These are phyloP conservation scores for Cladosporium halotolerans DNA, from an alignment of 2,329 filamentous ascomycete species.

Conservation along the genomic window DNA sequence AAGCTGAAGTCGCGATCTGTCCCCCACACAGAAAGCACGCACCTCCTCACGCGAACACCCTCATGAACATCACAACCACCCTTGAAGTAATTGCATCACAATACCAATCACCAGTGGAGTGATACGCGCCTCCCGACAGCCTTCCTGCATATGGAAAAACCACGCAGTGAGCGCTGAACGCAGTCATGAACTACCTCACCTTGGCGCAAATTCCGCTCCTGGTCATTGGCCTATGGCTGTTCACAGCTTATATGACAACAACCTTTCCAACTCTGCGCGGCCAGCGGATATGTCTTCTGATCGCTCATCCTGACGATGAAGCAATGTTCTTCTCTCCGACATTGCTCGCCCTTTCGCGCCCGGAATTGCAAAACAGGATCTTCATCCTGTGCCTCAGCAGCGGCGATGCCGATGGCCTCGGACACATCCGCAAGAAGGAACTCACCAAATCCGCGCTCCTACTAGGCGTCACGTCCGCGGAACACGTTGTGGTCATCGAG, in stretches of 20 bases:
- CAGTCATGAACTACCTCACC: slow-evolving; percentile 36
- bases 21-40: no score
- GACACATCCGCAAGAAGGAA: slow-evolving; percentile 75
- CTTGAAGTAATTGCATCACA: no score
- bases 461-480: slow-evolving; percentile 66
- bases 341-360: slow-evolving; percentile 73
- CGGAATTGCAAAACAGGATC: slow-evolving; percentile 77
- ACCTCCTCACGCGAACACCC: no score
- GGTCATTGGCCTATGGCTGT: slow-evolving; percentile 41
- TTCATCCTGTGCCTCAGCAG: slow-evolving; percentile 91
- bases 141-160: no score
- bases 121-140: no score
- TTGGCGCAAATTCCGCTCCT: slow-evolving; percentile 36
- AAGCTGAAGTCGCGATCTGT: no score
- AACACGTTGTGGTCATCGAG: slow-evolving; percentile 80
- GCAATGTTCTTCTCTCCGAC: slow-evolving; percentile 98
- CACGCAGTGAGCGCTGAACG: no score
- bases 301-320: slow-evolving; percentile 96
- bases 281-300: slow-evolving; percentile 85
- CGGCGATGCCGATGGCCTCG: slow-evolving; percentile 83
- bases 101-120: no score
- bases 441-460: slow-evolving; percentile 71
- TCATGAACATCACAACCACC: no score
- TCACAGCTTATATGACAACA: slow-evolving; percentile 39
- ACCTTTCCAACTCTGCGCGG: slow-evolving; percentile 63